These are phyloP conservation scores for Vinca major DNA, from an alignment of 305 asterid species.

Conservation along the genomic window DNA sequence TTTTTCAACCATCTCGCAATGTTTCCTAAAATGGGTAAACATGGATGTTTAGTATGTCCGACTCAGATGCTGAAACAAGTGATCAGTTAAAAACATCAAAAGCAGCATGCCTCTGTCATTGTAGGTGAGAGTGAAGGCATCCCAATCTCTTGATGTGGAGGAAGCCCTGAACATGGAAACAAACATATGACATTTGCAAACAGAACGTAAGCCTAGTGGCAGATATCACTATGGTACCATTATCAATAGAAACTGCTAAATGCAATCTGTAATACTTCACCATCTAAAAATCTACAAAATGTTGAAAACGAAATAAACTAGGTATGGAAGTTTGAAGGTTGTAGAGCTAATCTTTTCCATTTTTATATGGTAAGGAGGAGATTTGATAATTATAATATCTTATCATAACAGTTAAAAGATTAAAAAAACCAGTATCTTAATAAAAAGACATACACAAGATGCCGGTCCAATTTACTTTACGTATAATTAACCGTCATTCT, in stretches of 20 bases:
- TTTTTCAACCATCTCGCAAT: conserved; percentile 97
- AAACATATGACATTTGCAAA: neutral
- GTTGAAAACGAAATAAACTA: neutral
- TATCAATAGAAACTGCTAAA: neutral
- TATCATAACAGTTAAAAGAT: neutral
- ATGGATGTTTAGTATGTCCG: conserved; percentile 1
- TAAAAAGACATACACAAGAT: neutral
- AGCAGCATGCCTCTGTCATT: conserved; percentile 74
- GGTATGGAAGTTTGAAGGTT: neutral
- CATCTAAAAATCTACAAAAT: neutral
- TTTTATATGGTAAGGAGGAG: neutral
- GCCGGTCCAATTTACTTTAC: neutral
- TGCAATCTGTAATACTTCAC: neutral
- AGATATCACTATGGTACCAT: too few species aligned
- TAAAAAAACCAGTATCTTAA: neutral
- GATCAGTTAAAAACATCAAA: conserved; percentile 5
- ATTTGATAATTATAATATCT: neutral
- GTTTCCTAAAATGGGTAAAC: conserved; percentile 41
- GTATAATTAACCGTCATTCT: neutral
- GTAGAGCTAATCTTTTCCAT: neutral
- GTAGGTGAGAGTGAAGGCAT: conserved; percentile 99
- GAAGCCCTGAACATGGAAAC: conserved; percentile 55
- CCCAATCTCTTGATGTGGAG: conserved; percentile 95
- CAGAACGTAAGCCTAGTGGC: neutral
- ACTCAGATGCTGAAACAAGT: neutral